Percentiles rank a stretch among this genome's conserved stretches.
Conservation (phyloP, 148 eudicot species). For the Suaeda aralocaspica region DNA sequence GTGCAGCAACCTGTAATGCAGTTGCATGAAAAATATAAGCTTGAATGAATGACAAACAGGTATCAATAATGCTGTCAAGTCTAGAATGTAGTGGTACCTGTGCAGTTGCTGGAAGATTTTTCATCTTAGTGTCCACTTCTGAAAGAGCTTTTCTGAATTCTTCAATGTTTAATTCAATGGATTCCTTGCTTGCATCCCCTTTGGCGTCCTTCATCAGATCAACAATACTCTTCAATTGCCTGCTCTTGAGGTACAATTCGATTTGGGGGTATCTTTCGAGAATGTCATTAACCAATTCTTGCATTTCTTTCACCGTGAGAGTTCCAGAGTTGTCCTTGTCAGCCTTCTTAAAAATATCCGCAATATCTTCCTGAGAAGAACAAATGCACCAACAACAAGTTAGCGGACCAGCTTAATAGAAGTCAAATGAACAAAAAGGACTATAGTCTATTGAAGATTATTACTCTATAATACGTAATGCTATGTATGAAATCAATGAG, state of each 20-base stretch:
- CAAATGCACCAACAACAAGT: background rate
- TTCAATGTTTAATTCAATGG: conserved; percentile 71
- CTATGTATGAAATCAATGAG: background rate
- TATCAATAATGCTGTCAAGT: background rate
- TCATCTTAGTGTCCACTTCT: conserved; percentile 71
- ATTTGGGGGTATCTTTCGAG: conserved; percentile 91
- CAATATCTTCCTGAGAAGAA: conserved; percentile 63
- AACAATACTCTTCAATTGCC: conserved; percentile 52
- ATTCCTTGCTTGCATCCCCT: conserved; percentile 57
- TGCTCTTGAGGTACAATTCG: conserved; percentile 69
- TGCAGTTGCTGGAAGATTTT: conserved; percentile 89
- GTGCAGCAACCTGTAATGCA: conserved; percentile 70
- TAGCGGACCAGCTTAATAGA: background rate
- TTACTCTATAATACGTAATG: background rate
- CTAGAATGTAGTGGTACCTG: conserved; percentile 43
- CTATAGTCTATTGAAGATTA: background rate
- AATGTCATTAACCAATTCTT: conserved; percentile 70
- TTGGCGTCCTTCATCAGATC: conserved; percentile 67
- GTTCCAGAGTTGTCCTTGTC: conserved; percentile 92
- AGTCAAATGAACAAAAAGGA: background rate
- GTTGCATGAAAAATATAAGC: background rate
- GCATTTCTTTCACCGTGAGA: conserved; percentile 80
- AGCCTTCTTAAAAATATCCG: conserved; percentile 73
- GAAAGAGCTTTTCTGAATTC: conserved; percentile 68
- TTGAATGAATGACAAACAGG: background rate